These are phyloP conservation scores for Pythium vanterpoolii DNA, from an alignment of 352 stramenopile species.

Conservation along the genomic window DNA sequence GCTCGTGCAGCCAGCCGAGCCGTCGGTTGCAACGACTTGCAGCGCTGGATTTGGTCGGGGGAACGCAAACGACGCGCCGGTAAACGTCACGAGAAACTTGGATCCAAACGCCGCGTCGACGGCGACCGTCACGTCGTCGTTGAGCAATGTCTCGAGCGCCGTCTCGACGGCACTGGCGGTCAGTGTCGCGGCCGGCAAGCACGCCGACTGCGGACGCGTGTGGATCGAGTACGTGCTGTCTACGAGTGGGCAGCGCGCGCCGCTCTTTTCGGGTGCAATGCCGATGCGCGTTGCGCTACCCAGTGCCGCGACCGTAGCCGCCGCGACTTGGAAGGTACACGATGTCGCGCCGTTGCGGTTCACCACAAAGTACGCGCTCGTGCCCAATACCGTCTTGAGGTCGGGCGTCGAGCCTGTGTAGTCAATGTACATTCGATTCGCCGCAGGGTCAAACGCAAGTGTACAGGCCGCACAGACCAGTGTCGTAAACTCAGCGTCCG, in stretches of 20 bases:
- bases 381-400: constrained; percentile 67
- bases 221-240: constrained; percentile 49
- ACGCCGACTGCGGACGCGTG: constrained; percentile 44
- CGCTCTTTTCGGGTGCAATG: constrained; percentile 27
- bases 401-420: constrained; percentile 52
- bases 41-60: constrained; percentile 29
- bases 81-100: constrained; percentile 89
- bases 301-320: constrained; percentile 19
- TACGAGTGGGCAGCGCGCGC: constrained; percentile 30
- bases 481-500: constrained; percentile 29
- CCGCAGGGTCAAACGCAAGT: constrained; percentile 39
- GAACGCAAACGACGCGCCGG: constrained; percentile 58
- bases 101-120: constrained; percentile 47
- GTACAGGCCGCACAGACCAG: constrained; percentile 36
- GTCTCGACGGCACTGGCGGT: constrained; percentile 26
- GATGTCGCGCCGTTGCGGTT: constrained; percentile 31
- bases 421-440: constrained; percentile 47
- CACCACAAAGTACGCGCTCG: constrained; percentile 69
- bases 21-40: constrained; percentile 45
- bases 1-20: constrained; percentile 45
- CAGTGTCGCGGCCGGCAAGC: constrained; percentile 36
- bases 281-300: constrained; percentile 37
- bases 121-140: constrained; percentile 61
- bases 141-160: constrained; percentile 38
- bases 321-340: constrained; percentile 58